Evolutionary conservation across 768 basidiomycete species (phyloP).

Genomic region (Serendipita sp.): DNA sequence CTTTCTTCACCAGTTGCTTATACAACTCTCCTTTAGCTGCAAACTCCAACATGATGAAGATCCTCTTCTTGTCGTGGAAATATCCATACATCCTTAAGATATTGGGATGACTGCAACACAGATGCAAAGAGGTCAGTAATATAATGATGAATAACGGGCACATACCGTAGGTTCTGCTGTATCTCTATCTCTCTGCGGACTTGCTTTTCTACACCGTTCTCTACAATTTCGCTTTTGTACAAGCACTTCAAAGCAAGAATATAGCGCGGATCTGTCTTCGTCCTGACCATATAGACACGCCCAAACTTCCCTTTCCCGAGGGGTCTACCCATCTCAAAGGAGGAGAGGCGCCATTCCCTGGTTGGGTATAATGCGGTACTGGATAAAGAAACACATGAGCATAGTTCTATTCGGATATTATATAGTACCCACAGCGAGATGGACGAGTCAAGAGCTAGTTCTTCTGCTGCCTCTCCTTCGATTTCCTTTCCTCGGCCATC

Average conservation of each 20-base stretch:
- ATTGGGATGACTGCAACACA: slow-evolving; percentile 56
- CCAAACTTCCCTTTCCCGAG: slow-evolving; percentile 99
- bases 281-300: slow-evolving; percentile 95
- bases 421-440: slow-evolving; percentile 34
- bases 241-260: slow-evolving; percentile 94
- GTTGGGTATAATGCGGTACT: slow-evolving; percentile 33
- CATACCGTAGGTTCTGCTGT: slow-evolving; percentile 66
- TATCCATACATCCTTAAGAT: slow-evolving; percentile 89
- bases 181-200: slow-evolving; percentile 96
- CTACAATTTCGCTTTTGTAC: slow-evolving; percentile 90
- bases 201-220: slow-evolving; percentile 87
- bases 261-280: slow-evolving; percentile 61
- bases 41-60: slow-evolving; percentile 96
- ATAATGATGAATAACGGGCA: neutral
- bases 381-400: slow-evolving; percentile 24
- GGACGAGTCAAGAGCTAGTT: slow-evolving; percentile 75
- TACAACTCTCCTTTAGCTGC: slow-evolving; percentile 95
- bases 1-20: slow-evolving; percentile 77
- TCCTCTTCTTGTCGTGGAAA: slow-evolving; percentile 95
- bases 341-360: slow-evolving; percentile 65
- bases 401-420: neutral
- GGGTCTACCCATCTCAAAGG: slow-evolving; percentile 60
- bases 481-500: slow-evolving; percentile 51
- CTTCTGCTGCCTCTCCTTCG: slow-evolving; percentile 59
- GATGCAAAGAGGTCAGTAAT: neutral